These are phyloP conservation scores for Xylaria telfairii DNA, from an alignment of 495 filamentous ascomycete species.

Conservation along the genomic window DNA sequence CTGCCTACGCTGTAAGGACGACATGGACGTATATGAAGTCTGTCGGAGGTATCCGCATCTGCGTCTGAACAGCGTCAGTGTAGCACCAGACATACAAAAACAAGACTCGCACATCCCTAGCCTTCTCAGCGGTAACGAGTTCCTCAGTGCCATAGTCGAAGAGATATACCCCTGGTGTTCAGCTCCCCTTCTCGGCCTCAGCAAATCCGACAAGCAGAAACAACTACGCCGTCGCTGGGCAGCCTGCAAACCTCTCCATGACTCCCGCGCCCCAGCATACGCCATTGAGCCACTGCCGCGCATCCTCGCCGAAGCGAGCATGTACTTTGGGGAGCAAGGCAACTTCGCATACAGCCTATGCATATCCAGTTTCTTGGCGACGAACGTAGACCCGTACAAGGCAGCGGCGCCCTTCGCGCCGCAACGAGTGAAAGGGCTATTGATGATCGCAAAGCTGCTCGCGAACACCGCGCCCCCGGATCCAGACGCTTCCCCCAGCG, in stretches of 20 bases:
- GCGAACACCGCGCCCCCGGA: slow-evolving; percentile 36
- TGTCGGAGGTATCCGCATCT: slow-evolving; percentile 43
- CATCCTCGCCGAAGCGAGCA: slow-evolving; percentile 34
- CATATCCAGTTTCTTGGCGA: slow-evolving; percentile 45
- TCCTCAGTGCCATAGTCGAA: slow-evolving; percentile 21
- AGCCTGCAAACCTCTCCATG: slow-evolving; percentile 43
- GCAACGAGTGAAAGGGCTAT: slow-evolving; percentile 45
- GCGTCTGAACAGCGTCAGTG: slow-evolving; percentile 44
- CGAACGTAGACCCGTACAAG: slow-evolving; percentile 45
- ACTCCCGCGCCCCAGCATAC: slow-evolving; percentile 48
- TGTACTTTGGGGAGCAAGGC: slow-evolving; percentile 34
- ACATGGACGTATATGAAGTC: slow-evolving; percentile 54
- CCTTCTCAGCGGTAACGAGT: slow-evolving; percentile 6
- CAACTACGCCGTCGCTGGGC: slow-evolving; percentile 40
- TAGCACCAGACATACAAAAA: slow-evolving; percentile 39
- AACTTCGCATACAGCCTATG: slow-evolving; percentile 43
- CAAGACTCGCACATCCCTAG: slow-evolving; percentile 25
- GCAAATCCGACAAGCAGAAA: slow-evolving; percentile 16
- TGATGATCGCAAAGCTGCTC: slow-evolving; percentile 47
- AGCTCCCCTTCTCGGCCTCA: neutral
- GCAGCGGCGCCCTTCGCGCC: slow-evolving; percentile 45
- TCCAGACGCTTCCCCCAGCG: too few species aligned
- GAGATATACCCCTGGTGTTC: slow-evolving; percentile 30
- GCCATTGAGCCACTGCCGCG: slow-evolving; percentile 48
- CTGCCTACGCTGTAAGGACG: slow-evolving; percentile 48